These are phyloP conservation scores for Scenedesmus sp. DNA, from an alignment of 163 green algal species.

Conservation along the genomic window DNA sequence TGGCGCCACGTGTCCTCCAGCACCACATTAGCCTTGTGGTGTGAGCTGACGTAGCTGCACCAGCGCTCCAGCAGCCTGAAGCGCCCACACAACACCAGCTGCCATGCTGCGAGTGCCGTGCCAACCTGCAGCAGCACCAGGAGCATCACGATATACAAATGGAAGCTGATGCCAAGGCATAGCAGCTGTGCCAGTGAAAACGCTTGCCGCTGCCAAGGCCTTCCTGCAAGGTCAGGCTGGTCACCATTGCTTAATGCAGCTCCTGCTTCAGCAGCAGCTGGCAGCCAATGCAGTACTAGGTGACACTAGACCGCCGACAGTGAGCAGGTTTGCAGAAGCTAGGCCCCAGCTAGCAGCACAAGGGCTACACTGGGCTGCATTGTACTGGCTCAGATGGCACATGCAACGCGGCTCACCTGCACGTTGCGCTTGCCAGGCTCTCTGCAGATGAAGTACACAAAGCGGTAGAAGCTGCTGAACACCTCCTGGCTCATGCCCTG, in stretches of 20 bases:
- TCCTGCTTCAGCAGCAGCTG: too few species aligned
- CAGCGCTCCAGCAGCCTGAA: conserved; percentile 70
- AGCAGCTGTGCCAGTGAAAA: not conserved
- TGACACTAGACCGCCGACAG: too few species aligned
- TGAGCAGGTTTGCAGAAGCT: not conserved
- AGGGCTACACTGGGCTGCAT: not conserved
- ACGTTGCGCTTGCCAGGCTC: conserved; percentile 63
- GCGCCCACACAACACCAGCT: conserved; percentile 55
- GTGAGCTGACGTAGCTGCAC: conserved; percentile 53
- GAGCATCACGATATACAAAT: not conserved
- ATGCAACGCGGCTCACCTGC: conserved; percentile 33
- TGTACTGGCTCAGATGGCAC: not conserved
- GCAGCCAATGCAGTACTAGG: too few species aligned
- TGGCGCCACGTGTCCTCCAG: conserved; percentile 69
- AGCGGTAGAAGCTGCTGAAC: conserved; percentile 67
- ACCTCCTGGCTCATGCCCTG: conserved; percentile 62
- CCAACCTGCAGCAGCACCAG: conserved; percentile 22
- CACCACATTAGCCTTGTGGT: conserved; percentile 52
- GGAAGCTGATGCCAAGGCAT: not conserved
- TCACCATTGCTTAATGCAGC: too few species aligned
- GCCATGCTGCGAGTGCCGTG: conserved; percentile 56
- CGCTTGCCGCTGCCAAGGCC: too few species aligned
- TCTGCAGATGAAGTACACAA: conserved; percentile 61
- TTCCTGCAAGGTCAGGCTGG: too few species aligned
- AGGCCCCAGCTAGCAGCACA: not conserved